Conservation (phyloP, 2,329 filamentous ascomycete genomes). For the Chaetomium sp. region DNA sequence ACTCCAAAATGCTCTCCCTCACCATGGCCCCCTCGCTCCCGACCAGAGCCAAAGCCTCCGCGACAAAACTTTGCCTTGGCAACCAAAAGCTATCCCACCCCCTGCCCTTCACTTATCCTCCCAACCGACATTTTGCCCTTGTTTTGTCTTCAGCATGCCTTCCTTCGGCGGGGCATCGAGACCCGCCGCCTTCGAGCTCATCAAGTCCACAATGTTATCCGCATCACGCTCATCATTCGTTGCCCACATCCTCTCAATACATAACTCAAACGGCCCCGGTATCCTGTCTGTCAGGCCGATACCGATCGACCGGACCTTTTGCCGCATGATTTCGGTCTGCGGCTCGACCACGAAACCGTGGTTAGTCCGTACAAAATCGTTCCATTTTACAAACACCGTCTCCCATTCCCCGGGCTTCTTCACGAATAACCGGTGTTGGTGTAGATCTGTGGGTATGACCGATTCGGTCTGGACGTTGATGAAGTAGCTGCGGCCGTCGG, state of each 20-base stretch:
- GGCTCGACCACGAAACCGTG: conserved; percentile 88
- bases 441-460: conserved; percentile 88
- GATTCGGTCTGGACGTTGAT: conserved; percentile 94
- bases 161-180: conserved; percentile 35
- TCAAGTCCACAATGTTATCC: conserved; percentile 23
- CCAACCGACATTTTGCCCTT: conserved; percentile 39
- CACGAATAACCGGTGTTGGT: conserved; percentile 84
- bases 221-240: conserved; percentile 58
- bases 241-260: conserved; percentile 82
- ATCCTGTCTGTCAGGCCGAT: conserved; percentile 85
- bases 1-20: too few species aligned
- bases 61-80: neutral
- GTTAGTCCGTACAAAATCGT: conserved; percentile 92
- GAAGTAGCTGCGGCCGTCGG: conserved; percentile 86
- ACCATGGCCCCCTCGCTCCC: neutral
- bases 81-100: neutral
- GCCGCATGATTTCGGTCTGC: conserved; percentile 79
- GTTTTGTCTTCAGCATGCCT: conserved; percentile 21
- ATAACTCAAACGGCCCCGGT: conserved; percentile 81
- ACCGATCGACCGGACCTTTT: conserved; percentile 79
- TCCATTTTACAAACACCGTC: conserved; percentile 84
- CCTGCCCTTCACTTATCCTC: conserved; percentile 18
- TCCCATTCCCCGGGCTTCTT: conserved; percentile 84
- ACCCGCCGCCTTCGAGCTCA: conserved; percentile 29
- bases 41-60: neutral